Conservation (phyloP, 768 basidiomycete species). For the Mycena rosella region DNA sequence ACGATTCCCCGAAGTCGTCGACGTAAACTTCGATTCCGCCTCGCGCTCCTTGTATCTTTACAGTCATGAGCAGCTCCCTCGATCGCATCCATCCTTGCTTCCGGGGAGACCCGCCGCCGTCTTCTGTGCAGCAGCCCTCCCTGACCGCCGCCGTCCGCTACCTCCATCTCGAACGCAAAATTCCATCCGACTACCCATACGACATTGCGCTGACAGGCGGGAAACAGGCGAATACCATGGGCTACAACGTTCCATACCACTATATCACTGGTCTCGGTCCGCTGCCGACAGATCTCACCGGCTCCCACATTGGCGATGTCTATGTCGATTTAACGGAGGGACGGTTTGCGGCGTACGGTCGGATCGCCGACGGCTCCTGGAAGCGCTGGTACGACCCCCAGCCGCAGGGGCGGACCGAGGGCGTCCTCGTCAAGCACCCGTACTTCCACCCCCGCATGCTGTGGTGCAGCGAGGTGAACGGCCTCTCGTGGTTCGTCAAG, state of each 20-base stretch:
- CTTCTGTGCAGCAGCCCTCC: constrained; percentile 9
- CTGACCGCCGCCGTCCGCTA: neutral
- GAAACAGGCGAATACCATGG: neutral
- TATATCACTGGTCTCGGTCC: constrained; percentile 14
- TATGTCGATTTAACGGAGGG: constrained; percentile 17
- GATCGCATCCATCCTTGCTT: constrained; percentile 15
- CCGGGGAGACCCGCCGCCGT: neutral
- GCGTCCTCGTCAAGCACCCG: constrained; percentile 14
- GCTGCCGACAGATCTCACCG: constrained; percentile 15
- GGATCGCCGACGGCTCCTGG: constrained; percentile 6
- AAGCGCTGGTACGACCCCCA: constrained; percentile 31
- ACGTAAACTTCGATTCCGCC: neutral
- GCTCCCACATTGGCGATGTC: constrained; percentile 11
- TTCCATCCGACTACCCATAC: constrained; percentile 15
- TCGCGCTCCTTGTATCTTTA: neutral
- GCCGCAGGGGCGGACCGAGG: neutral
- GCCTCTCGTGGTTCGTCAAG: constrained; percentile 14
- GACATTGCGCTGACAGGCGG: neutral
- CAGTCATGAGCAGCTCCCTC: neutral
- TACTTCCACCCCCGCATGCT: constrained; percentile 7
- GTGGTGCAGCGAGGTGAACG: constrained; percentile 12
- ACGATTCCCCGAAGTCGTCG: no score
- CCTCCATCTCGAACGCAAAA: constrained; percentile 1
- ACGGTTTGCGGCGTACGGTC: constrained; percentile 13
- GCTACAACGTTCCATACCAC: constrained; percentile 10